phyloP scores from a whole-genome alignment of 306 rosid species.

The Hippophae rhamnoides region DNA sequence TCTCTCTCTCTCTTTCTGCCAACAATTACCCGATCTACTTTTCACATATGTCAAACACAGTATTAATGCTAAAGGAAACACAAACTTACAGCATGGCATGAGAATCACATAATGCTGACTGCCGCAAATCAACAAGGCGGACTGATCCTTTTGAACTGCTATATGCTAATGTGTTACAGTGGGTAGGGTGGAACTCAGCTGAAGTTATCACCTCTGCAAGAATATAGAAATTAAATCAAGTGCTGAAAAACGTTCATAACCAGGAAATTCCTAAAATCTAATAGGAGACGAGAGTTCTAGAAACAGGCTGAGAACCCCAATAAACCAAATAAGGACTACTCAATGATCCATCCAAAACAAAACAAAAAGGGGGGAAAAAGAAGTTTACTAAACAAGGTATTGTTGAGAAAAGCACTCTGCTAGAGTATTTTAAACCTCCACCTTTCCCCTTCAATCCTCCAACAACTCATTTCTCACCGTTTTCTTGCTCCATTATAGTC shows the following conservation, averaged over 20 bases:
- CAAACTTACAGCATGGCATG: constrained; percentile 77
- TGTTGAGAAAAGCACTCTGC: too few relatives aligned
- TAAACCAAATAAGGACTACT: too few relatives aligned
- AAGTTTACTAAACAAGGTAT: too few relatives aligned
- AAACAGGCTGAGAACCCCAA: neutral
- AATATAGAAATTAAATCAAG: constrained; percentile 16
- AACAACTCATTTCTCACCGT: too few relatives aligned
- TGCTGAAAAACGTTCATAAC: constrained; percentile 11
- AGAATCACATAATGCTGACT: constrained; percentile 96
- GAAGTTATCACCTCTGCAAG: constrained; percentile 97
- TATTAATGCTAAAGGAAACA: neutral
- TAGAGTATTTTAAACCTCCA: too few relatives aligned
- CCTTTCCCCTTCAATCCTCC: too few relatives aligned
- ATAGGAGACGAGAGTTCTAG: neutral
- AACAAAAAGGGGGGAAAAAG: too few relatives aligned
- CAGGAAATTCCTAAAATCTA: constrained; percentile 1
- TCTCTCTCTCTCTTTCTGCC: too few relatives aligned
- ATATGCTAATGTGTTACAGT: constrained; percentile 86
- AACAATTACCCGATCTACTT: neutral
- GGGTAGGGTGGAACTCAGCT: constrained; percentile 98
- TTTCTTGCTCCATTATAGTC: too few relatives aligned
- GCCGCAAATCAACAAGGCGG: constrained; percentile 93
- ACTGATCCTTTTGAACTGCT: constrained; percentile 99
- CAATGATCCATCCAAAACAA: too few relatives aligned
- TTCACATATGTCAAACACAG: neutral